Conservation (phyloP, 2,329 filamentous ascomycete genomes). For the Trichoderma pleuroti region DNA sequence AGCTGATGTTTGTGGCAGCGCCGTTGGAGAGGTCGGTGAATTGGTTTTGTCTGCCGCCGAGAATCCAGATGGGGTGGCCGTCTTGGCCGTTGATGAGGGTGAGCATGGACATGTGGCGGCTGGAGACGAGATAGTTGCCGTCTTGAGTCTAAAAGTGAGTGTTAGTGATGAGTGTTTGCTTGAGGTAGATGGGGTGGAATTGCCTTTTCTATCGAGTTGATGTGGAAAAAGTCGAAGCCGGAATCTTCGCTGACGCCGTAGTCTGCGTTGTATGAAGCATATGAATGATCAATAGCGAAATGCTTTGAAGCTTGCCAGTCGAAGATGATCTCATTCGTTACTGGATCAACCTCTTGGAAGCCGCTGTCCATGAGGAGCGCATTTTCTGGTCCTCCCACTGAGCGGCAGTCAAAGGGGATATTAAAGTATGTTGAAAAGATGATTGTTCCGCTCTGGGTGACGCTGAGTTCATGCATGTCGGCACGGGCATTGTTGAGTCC, state of each 20-base stretch:
- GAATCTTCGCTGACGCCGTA: background rate
- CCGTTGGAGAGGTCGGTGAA: slow-evolving; percentile 1
- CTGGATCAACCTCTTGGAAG: background rate
- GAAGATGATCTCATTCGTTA: background rate
- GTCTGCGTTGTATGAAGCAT: background rate
- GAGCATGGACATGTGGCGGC: slow-evolving; percentile 1
- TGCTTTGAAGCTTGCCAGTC: background rate
- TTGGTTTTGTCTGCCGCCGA: background rate
- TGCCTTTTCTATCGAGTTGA: slow-evolving; percentile 1
- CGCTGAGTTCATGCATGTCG: slow-evolving; percentile 20
- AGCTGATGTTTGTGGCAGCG: slow-evolving; percentile 4
- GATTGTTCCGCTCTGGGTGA: background rate
- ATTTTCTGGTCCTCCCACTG: background rate
- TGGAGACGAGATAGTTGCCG: slow-evolving; percentile 9
- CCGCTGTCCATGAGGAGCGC: slow-evolving; percentile 11
- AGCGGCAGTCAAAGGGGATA: background rate
- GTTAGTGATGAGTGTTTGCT: background rate
- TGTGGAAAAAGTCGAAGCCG: slow-evolving; percentile 7
- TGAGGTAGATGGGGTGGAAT: background rate
- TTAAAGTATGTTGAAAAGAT: slow-evolving; percentile 9
- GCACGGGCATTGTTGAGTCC: slow-evolving; percentile 32
- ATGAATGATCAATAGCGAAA: background rate
- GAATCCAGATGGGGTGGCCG: slow-evolving; percentile 4
- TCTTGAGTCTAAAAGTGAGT: background rate
- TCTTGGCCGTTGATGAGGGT: background rate